Evolutionary conservation across 2,329 filamentous ascomycete species (phyloP).

Genomic region (Chaetomiaceae sp.): DNA sequence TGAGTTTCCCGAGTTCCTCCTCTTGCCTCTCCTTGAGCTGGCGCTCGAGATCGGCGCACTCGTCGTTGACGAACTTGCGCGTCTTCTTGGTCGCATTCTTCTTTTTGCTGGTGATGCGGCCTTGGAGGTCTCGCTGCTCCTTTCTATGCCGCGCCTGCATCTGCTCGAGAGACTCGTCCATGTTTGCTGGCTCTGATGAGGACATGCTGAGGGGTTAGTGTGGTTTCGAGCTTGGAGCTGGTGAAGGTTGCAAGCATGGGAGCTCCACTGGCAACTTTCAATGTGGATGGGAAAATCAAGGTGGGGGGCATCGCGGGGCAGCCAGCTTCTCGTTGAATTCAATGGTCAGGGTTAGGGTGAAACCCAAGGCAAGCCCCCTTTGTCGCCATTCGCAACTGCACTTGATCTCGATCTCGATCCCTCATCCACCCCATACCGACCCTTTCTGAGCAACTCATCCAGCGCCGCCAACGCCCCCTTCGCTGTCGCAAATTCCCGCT

Average conservation of each 20-base stretch:
- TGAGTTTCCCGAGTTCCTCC: constrained; percentile 48
- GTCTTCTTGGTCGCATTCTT: constrained; percentile 91
- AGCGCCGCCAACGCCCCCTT: neutral
- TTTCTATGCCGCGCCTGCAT: constrained; percentile 77
- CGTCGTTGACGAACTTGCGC: constrained; percentile 67
- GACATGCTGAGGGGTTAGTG: neutral
- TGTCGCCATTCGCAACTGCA: too few species aligned
- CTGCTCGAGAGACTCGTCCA: constrained; percentile 62
- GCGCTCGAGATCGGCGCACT: constrained; percentile 67
- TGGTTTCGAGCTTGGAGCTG: neutral
- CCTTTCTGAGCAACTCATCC: neutral
- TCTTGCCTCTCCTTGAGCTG: constrained; percentile 62
- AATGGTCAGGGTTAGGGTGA: neutral
- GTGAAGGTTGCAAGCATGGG: neutral
- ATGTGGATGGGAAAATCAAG: too few species aligned
- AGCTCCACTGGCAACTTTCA: too few species aligned
- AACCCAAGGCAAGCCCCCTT: too few species aligned
- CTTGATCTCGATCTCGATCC: too few species aligned
- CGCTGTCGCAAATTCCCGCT: neutral
- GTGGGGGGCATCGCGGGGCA: constrained; percentile 12
- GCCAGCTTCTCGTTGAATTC: neutral
- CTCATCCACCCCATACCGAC: too few species aligned
- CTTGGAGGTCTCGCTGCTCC: constrained; percentile 82
- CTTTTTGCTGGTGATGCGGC: constrained; percentile 88
- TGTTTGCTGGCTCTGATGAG: constrained; percentile 1